Evolutionary conservation across 495 filamentous ascomycete species (phyloP), one percentile per base, ranked within the genome.

Genomic region (Lasiosphaeriaceae sp.): DNA sequence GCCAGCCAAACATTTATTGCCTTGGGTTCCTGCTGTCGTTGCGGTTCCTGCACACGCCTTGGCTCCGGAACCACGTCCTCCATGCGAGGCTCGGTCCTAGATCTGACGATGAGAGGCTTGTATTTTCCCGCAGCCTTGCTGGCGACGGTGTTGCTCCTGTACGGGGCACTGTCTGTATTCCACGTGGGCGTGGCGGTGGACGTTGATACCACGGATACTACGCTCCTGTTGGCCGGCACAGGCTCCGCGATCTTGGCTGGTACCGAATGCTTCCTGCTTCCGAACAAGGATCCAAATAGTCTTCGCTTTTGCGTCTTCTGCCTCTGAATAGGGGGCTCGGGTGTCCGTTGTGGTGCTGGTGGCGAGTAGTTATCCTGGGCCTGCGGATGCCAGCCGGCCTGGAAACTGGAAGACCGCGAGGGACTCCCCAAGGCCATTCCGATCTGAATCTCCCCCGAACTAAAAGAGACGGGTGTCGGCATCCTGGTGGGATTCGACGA

Each of bases 341-440:
- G 56, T 5, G 56, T 48, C 34, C 23, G 44, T 8, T 54, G 49
- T 9, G 60, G 62, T 22, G 72, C 65, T 21, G 59, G 61, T 34
- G 67, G 58, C 8, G 69, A 68, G 34, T 34, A 44, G 31, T 48
- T 57, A 50, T 56, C 48, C 52, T 56, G 67, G 20, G 57, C 17
- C 24, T 60, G 67, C 17, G 60, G 66, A 52, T 62, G 57, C 59
- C 65, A 66, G 20, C 45, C 52, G 35, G 52, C 51, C 49, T 61
- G 47, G 12, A 65, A 55, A 46, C 54, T 46, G 14, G 56, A 35
- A 12, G 47, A 34, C 17, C 53, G 39, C 11, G 63, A 60, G 51
- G 82, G 81, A 56, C 82, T 84, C 45, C 83, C 81, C 43, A 85
- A 68, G 14, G 81, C 83, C 80, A 85, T 81, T 16, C 82, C 82